Evolutionary conservation across 2,329 filamentous ascomycete genomes (phyloP).

Genomic region (Sporothrix inflata): DNA sequence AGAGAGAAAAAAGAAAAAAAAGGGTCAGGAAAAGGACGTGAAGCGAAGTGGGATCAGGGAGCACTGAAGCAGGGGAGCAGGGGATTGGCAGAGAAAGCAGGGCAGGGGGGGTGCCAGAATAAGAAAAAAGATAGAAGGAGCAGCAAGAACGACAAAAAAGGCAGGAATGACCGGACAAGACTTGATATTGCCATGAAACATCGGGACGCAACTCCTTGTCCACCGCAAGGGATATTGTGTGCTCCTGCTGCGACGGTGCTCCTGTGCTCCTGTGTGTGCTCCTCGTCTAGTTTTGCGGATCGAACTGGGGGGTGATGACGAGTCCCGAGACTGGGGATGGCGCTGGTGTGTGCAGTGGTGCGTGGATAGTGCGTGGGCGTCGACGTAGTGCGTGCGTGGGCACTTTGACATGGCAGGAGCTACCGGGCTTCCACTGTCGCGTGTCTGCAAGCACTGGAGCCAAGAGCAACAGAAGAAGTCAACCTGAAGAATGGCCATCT

Average conservation of each 20-base stretch:
- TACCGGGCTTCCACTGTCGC: background rate
- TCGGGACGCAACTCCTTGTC: background rate
- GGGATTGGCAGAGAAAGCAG: background rate
- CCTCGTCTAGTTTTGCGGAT: slow-evolving; percentile 13
- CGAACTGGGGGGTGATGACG: slow-evolving; percentile 14
- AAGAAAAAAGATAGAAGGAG: background rate
- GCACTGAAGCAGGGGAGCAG: background rate
- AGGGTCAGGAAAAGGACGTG: background rate
- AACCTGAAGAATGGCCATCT: background rate
- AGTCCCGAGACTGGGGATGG: slow-evolving; percentile 19
- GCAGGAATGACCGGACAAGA: background rate
- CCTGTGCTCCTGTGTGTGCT: background rate
- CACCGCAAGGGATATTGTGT: background rate
- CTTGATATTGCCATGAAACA: slow-evolving; percentile 12
- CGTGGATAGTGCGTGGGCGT: slow-evolving; percentile 4
- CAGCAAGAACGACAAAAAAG: background rate
- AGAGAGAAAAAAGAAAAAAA: background rate
- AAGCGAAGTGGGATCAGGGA: background rate
- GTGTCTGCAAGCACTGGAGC: background rate
- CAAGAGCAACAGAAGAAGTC: background rate
- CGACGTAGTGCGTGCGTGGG: slow-evolving; percentile 1
- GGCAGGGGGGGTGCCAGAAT: slow-evolving; percentile 8
- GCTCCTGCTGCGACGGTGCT: background rate
- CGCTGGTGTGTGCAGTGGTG: background rate
- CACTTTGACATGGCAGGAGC: background rate